Conservation (phyloP, 2,329 filamentous ascomycete genomes). For the Arthroderma uncinatum region DNA sequence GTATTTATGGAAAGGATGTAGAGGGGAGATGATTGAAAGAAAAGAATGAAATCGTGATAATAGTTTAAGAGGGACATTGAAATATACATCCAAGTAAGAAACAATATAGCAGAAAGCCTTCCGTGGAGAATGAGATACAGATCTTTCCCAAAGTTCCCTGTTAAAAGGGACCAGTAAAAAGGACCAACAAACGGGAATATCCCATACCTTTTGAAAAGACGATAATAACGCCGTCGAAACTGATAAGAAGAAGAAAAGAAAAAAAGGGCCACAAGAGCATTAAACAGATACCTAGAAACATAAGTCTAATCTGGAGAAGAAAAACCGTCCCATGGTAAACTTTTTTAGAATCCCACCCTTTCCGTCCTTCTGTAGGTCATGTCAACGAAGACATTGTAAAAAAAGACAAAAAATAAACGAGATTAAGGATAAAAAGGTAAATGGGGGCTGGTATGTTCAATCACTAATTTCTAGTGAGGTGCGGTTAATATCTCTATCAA, state of each 20-base stretch:
- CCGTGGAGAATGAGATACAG: constrained; percentile 2
- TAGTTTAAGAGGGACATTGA: neutral
- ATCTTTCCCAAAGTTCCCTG: neutral
- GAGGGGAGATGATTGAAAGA: no score
- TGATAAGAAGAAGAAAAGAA: neutral
- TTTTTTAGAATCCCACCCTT: constrained; percentile 4
- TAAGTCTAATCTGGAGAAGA: constrained; percentile 1
- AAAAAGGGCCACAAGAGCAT: neutral
- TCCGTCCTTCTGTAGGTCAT: constrained; percentile 4
- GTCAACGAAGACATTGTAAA: neutral
- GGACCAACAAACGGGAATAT: neutral
- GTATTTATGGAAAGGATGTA: no score
- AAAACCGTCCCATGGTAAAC: constrained; percentile 2
- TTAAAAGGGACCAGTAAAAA: neutral
- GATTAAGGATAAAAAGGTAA: neutral
- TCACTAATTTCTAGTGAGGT: neutral
- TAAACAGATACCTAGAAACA: constrained; percentile 6
- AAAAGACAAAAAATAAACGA: neutral
- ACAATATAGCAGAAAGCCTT: neutral
- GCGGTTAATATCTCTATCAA: neutral
- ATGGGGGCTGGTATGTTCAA: neutral
- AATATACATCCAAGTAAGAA: neutral
- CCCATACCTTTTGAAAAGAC: neutral
- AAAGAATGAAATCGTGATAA: neutral
- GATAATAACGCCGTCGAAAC: neutral